Evolutionary conservation across 2,329 filamentous ascomycete genomes (phyloP), one percentile per base, ranked within the genome.

Genomic region (Xylaria hypoxylon): DNA sequence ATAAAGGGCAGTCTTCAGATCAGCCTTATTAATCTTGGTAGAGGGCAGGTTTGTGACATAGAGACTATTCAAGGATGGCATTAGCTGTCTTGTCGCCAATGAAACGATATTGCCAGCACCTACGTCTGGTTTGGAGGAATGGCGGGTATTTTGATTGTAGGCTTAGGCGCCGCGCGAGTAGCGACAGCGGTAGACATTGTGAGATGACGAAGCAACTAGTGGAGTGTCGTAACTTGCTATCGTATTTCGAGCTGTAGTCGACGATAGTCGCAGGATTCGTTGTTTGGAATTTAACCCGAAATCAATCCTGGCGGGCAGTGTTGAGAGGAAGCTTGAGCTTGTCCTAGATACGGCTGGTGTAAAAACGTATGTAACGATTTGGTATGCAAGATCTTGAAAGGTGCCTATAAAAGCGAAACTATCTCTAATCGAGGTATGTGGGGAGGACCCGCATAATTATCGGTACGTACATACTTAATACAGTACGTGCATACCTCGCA

Each of bases 1-100:
- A 82, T 99, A 99, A 33, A 99, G 86, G 5, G 91, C 91, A 51
- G 93, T 91, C 75, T 94, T 90, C 47, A 99, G 82, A 78, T 98
- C 94, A 68, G 88, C 85, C 79, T 98, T 99, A 76, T 92, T 92
- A 69, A 98, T 88, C 82, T 97, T 97, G 68, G 94, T 88, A 24
- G 93, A 93, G 0, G 87, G 87, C 2, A 99, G 86, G 75, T 97
- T 97, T 59, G 89, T 92, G 74, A 97, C 86, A 78, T 98, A 99
- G 70, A 99, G 87, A 10, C 93, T 96, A 74, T 11, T 8, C 28
- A 38, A 58, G n/a, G 2, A 11, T 10, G 10, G 28, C n/a, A 22
- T 66, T 64, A 68, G 62, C 42, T 40, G 35, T 58, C 48, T 19
- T 24, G 38, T 62, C 35, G n/a, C 38, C 42, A 58, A 65, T 62